Base-by-base conservation (phyloP, 1,139 yeast species). In the Scheffersomyces parashehatae region DNA sequence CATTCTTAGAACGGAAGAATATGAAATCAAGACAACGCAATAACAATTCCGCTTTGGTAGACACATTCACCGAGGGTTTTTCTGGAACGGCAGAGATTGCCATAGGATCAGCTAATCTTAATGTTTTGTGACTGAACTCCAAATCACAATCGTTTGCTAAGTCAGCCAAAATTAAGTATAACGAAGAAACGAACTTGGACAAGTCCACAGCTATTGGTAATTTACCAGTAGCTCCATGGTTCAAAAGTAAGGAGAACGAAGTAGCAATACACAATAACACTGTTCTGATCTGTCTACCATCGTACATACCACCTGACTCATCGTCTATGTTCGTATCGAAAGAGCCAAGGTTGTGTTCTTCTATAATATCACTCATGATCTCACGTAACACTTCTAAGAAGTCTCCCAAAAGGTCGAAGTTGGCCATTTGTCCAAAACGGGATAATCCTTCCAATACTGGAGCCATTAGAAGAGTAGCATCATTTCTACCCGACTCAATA, bases 391-490 rank as follows among this genome's bases (percentile, higher is more conserved):
- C 96, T 62, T 87, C 95, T 39, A 93, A 73, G 64, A 93, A 83
- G 62, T 93, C 99, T 28, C 98, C 98, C 54, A 93, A 77, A 42
- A 93, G 73, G 53, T 93, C 98, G 43, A 93, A 82, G 60, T 93
- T 93, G 31, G 95, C 91, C 83, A 91, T 84, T 58, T 85, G 93
- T 3, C 98, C 96, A 60, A 85, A 90, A 60, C 82, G 82, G 2
- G 97, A 88, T 45, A 93, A 69, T 5, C 98, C 98, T 70, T 93
- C 98, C 42, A 93, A 73, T 0, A 93, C 95, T 0, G 93, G 77
- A 7, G 95, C 96, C 75, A 89, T 83, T 44, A 93, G 71, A 13
- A 52, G 53, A 16, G 56, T 54, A n/a, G 80, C 78, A 37, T 81
- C 79, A 26, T 81, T 77, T 37, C 81, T 75, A 28, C 76, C 77